Base-by-base conservation (phyloP, 371 early-diverging fungal genomes). In the Mortierella sp. region DNA sequence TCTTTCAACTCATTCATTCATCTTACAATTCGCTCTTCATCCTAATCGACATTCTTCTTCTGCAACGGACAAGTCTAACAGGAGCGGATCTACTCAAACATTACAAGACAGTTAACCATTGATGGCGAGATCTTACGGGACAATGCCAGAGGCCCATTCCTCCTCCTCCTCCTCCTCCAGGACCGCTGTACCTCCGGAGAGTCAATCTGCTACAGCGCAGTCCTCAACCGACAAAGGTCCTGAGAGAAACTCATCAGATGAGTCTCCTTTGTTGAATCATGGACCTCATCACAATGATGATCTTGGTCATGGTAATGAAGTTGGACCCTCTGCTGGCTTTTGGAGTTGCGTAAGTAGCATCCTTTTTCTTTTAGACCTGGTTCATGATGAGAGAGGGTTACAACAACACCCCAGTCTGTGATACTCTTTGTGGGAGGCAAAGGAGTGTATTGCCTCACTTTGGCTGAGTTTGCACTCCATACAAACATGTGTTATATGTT, bases 291-390 rank as follows among this genome's bases (percentile, higher is more conserved):
- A 67, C 53, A 74, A 81, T 33, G 43, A 67, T 1, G 81, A 81
- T 65, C 15, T 81, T n/a, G 81, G 81, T 4, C 72, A 81, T 63
- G 81, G 81, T 16, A 69, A 47, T 40, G 72, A 81, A 62, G 81
- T 81, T 16, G 81, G 81, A 13, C 81, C 81, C 32, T 71, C 75
- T 38, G 81, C 81, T 36, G 72, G 81, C 0, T 80, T 80, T 59
- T 80, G 81, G 81, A 80, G 81, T 28, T 80, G 81, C 53, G 81
- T 80, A 80, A 72, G 81, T 79, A 47, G 47, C 24, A 5, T 32
- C 8, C n/a, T 43, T 36, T 43, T 59, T 64, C 33, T 48, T 67
- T 65, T 32, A 48, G 22, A 28, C 22, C 58, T 33, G 11, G 33
- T 2, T 57, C 10, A 57, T 33, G 33, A 55, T 21, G 55, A n/a